Base-by-base conservation (phyloP, 2,329 filamentous ascomycete species). In the Fusarium goolgardi region DNA sequence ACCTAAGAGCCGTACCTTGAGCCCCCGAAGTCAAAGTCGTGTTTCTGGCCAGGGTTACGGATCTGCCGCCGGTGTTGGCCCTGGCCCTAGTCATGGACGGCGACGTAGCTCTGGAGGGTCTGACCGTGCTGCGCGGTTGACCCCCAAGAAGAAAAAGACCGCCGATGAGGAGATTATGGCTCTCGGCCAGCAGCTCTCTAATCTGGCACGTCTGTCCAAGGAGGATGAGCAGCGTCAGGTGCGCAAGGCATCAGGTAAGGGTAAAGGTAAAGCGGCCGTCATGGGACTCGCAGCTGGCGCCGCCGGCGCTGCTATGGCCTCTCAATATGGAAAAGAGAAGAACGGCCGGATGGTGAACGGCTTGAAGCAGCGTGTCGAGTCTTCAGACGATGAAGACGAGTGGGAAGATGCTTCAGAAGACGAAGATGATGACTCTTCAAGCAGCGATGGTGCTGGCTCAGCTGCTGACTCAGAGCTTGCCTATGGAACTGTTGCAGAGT, bases 101-200 rank as follows among this genome's bases (percentile, higher is more conserved):
- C 61, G 66, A 47, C 67, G 68, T 35, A 70, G 69, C 16, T 67
- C 62, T 40, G 55, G 55, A 25, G 68, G 63, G n/a, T 65, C 67
- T 21, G 68, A 66, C 20, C 55, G 59, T 39, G 44, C 63, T 49
- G 65, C 58, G 32, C 67, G 49, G 46, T 56, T 51, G 32, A 53
- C 68, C 11, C 56, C 69, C 15, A 56, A 66, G 60, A 74, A 79
- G 34, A 78, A 77, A 34, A 78, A 77, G 55, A 81, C 83, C 70
- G 83, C 84, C 2, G 85, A 88, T 62, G 85, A 87, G 62, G 86
- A 88, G 76, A 88, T 88, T 32, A 73, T 86, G 55, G 81, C 83
- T 57, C 79, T 88, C 43, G 86, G 86, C 16, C 82, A 84, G 55
- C 80, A 86, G 72, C 81, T 88, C 47, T 82, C 83, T 39, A 80